Percentiles rank a stretch among this genome's conserved stretches.
These are phyloP conservation scores for Colletotrichum truncatum DNA, from an alignment of 2,329 filamentous ascomycete genomes.

Conservation along the genomic window DNA sequence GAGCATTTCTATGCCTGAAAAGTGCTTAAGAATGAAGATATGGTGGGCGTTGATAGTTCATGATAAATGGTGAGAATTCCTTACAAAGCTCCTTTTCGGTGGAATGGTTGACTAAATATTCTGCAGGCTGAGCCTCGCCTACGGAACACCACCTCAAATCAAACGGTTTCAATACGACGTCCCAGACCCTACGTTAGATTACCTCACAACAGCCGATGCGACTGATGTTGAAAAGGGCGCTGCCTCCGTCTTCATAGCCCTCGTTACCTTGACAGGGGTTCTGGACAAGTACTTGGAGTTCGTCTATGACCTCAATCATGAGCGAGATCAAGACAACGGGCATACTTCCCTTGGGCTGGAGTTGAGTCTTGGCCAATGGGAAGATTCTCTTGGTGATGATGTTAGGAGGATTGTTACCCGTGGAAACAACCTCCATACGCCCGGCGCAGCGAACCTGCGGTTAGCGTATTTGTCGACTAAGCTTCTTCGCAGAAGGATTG, in stretches of 20 bases:
- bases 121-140: constrained; percentile 58
- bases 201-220: constrained; percentile 34
- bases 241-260: constrained; percentile 26
- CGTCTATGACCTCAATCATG: constrained; percentile 31
- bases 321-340: constrained; percentile 2
- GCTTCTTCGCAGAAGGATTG: constrained; percentile 56
- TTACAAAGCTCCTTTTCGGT: not conserved
- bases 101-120: not conserved
- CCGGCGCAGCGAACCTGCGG: constrained; percentile 60
- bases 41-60: constrained; percentile 66
- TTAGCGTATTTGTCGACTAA: constrained; percentile 58
- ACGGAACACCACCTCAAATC: constrained; percentile 62
- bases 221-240: not conserved
- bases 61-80: constrained; percentile 58
- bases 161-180: constrained; percentile 57
- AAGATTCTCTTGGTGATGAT: constrained; percentile 48
- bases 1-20: constrained; percentile 60
- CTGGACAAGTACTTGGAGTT: constrained; percentile 32
- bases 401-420: constrained; percentile 51
- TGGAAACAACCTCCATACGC: constrained; percentile 48
- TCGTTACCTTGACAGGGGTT: constrained; percentile 24
- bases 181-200: constrained; percentile 48
- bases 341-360: constrained; percentile 44
- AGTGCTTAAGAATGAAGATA: constrained; percentile 60
- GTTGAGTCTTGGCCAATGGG: constrained; percentile 51